Evolutionary conservation across 331 rosid genomes (phyloP).

Genomic region (Saraca asoca): DNA sequence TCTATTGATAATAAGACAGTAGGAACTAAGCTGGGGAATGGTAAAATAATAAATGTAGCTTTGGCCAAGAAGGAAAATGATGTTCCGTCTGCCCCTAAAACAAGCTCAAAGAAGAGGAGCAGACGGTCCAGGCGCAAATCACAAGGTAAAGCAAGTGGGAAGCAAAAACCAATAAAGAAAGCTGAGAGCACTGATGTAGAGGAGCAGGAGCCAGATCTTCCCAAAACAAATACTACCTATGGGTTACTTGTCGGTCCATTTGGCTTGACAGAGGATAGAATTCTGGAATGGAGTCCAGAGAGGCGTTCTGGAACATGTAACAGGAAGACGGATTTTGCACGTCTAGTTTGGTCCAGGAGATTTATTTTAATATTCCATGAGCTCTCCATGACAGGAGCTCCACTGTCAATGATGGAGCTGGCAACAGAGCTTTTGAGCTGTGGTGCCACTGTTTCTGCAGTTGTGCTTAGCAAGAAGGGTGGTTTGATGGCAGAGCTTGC

Average conservation of each 20-base stretch:
- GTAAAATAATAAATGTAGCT: constrained; percentile 42
- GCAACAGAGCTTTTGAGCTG: constrained; percentile 86
- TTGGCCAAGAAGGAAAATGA: constrained; percentile 48
- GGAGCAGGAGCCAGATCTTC: constrained; percentile 58
- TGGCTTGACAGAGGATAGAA: constrained; percentile 64
- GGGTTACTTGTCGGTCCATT: constrained; percentile 87
- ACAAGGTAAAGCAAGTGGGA: constrained; percentile 51
- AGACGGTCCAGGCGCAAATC: constrained; percentile 42
- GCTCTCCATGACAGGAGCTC: constrained; percentile 89
- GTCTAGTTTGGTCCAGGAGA: constrained; percentile 75
- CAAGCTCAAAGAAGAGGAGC: constrained; percentile 54
- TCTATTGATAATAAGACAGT: constrained; percentile 41
- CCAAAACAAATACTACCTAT: constrained; percentile 57
- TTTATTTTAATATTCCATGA: constrained; percentile 79
- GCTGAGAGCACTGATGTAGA: constrained; percentile 46
- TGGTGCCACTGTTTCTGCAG: constrained; percentile 79
- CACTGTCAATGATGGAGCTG: constrained; percentile 85
- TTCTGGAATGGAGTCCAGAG: constrained; percentile 71
- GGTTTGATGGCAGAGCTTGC: constrained; percentile 83
- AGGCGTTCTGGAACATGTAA: constrained; percentile 68
- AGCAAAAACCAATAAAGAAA: constrained; percentile 39
- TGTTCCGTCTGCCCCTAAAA: constrained; percentile 40
- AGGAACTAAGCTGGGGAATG: constrained; percentile 27
- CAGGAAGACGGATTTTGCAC: constrained; percentile 66
- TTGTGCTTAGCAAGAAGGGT: constrained; percentile 83